Evolutionary conservation across 2,329 filamentous ascomycete species (phyloP).

Genomic region (Botrytis fragariae): DNA sequence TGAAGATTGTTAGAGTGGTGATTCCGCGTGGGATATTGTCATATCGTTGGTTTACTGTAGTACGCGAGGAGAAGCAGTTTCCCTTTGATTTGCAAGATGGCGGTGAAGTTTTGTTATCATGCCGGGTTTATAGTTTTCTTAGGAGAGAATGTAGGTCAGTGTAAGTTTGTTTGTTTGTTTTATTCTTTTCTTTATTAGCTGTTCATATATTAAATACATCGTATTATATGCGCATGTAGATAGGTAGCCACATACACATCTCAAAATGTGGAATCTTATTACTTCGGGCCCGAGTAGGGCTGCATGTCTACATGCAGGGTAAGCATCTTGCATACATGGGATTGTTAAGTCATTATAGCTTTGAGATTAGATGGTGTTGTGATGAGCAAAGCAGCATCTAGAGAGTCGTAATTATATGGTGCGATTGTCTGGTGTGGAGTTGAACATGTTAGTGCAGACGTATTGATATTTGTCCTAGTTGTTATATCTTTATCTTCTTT

Average conservation of each 20-base stretch:
- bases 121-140: no score
- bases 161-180: background rate
- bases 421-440: background rate
- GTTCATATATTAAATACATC: background rate
- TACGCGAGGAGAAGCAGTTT: background rate
- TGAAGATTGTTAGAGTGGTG: background rate
- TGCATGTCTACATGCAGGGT: background rate
- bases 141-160: background rate
- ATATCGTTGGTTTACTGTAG: background rate
- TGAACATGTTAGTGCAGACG: background rate
- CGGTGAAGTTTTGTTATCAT: no score
- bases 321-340: background rate
- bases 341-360: background rate
- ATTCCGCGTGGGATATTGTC: background rate
- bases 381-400: background rate
- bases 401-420: background rate
- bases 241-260: background rate
- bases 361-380: background rate
- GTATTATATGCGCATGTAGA: background rate
- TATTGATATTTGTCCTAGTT: background rate
- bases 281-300: background rate
- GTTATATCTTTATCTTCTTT: background rate
- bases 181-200: background rate
- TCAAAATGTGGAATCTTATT: background rate
- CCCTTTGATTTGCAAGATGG: background rate